Base-by-base conservation (phyloP, 495 filamentous ascomycete species). In the Aspergillus diversus region DNA sequence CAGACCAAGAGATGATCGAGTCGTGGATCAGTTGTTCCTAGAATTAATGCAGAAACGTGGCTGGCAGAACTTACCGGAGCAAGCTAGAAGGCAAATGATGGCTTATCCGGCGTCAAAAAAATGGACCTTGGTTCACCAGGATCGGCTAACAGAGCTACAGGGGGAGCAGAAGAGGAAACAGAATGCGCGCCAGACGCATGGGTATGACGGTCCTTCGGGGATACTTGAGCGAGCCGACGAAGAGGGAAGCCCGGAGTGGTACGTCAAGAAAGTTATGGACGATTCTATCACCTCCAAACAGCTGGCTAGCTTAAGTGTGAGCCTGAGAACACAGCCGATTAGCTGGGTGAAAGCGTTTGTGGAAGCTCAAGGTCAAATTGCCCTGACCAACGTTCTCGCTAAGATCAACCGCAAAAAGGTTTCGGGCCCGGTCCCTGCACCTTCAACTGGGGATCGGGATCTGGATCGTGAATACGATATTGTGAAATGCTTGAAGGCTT, bases 201-300 rank as follows among this genome's bases (percentile, higher is more conserved):
- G 84, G 6, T 77, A 82, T 60, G 84, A 90, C 63, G 87, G 86
- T 27, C 81, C 87, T 55, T 87, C 87, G 48, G 81, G 83, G 13
- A 81, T 92, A 49, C 79, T 93, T 34, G 83, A 84, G 51, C 83
- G 88, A 57, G 92, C 92, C 5, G 92, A 96, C 69, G 94, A 97
- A 69, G 95, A 98, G 71, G 96, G 92, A 21, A 96, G 90, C 59
- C 95, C 95, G 3, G 96, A 99, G 77, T 99, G 94, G 94, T 99
- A 95, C 79, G 96, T 99, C 17, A 90, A 89, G 71, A 96, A 92
- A 76, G 91, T 99, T 39, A 92, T 98, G 92, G 93, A 97, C 65
- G 95, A 97, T 72, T 90, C 84, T 33, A 93, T 99, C 64, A 92
- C 92, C 48, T 85, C 90, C 57, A 97, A 99, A 78, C 91, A 96